phyloP scores from a whole-genome alignment of 1,139 yeast genomes.

The Blastobotrys malaysiensis region DNA sequence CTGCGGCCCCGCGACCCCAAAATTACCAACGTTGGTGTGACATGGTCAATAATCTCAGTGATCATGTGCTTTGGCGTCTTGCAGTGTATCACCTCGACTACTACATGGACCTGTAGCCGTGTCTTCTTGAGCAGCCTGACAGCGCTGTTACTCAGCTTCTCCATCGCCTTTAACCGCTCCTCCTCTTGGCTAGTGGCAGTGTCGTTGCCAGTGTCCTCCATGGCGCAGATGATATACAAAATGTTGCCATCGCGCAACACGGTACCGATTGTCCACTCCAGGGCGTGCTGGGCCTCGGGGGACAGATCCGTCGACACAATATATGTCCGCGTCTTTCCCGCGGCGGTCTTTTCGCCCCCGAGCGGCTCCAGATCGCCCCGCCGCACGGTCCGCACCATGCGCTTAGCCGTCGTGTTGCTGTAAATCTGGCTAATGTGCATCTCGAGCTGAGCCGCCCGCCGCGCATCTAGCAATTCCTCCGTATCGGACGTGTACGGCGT shows the following conservation, averaged over 20 bases:
- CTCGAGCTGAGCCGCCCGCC: constrained; percentile 56
- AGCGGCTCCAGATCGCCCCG: constrained; percentile 63
- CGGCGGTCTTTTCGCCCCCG: constrained; percentile 38
- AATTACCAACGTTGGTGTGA: constrained; percentile 77
- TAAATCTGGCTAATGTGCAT: constrained; percentile 59
- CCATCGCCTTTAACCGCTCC: constrained; percentile 53
- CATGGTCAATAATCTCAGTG: constrained; percentile 73
- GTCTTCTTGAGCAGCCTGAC: constrained; percentile 60
- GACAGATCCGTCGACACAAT: constrained; percentile 76
- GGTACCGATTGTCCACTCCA: constrained; percentile 88
- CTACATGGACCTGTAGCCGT: constrained; percentile 71
- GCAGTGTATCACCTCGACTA: constrained; percentile 72
- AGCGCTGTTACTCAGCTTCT: constrained; percentile 54
- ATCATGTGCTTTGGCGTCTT: constrained; percentile 84
- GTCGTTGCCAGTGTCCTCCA: constrained; percentile 57
- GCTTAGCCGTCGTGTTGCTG: constrained; percentile 44
- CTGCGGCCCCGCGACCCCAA: constrained; percentile 77
- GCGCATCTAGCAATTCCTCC: constrained; percentile 63
- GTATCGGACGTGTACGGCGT: constrained; percentile 68
- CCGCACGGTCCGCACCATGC: constrained; percentile 63
- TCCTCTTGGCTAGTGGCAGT: constrained; percentile 27
- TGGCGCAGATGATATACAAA: constrained; percentile 70
- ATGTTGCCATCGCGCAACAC: constrained; percentile 82
- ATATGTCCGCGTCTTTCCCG: constrained; percentile 59
- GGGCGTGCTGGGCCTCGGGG: constrained; percentile 78